A percentile compares a stretch with the other conserved stretches of the same genome.
These are phyloP conservation scores for Plasmodium adleri DNA, from an alignment of 169 alveolate species.

Conservation along the genomic window DNA sequence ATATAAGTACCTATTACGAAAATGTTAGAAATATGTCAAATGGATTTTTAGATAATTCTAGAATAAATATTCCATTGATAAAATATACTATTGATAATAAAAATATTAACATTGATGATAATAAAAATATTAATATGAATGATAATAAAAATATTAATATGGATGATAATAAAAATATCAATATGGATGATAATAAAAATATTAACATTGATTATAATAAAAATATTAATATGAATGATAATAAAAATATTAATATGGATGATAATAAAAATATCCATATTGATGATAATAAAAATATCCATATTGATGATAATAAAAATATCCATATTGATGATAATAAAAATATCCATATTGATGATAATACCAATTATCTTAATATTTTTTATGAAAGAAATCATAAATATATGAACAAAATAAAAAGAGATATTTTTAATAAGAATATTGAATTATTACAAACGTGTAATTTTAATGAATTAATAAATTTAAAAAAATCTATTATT, in stretches of 20 bases:
- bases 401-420: slow-evolving; percentile 15
- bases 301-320: too few species aligned
- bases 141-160: too few species aligned
- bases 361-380: not conserved
- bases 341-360: not conserved
- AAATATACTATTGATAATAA: too few species aligned
- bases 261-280: not conserved
- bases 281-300: not conserved
- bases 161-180: not conserved
- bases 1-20: slow-evolving; percentile 45
- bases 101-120: not conserved
- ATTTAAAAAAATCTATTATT: slow-evolving; percentile 60
- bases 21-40: slow-evolving; percentile 9
- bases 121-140: too few species aligned
- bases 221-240: too few species aligned
- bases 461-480: slow-evolving; percentile 52
- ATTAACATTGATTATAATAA: not conserved
- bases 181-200: too few species aligned
- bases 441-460: slow-evolving; percentile 57
- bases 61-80: too few species aligned
- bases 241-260: not conserved
- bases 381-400: slow-evolving; percentile 2
- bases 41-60: not conserved
- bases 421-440: slow-evolving; percentile 31
- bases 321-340: not conserved